Evolutionary conservation across 352 stramenopile genomes (phyloP).

Genomic region (Aphanomyces euteiches): DNA sequence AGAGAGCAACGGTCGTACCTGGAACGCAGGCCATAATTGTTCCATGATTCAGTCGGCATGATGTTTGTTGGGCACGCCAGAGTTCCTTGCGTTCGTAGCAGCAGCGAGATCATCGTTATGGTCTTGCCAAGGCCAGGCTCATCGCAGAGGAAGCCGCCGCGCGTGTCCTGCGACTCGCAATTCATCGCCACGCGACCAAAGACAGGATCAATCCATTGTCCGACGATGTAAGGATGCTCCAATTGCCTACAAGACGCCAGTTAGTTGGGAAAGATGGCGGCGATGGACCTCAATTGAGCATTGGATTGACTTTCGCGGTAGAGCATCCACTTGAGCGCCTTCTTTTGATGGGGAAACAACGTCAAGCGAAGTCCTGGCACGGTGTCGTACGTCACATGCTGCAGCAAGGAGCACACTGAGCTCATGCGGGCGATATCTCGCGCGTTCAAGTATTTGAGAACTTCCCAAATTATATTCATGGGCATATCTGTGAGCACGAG

Average conservation of each 20-base stretch:
- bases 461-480: conserved; percentile 47
- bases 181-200: neutral
- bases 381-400: conserved; percentile 79
- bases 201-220: conserved; percentile 6
- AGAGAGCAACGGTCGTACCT: conserved; percentile 2
- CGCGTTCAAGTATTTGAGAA: conserved; percentile 61
- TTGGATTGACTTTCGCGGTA: conserved; percentile 49
- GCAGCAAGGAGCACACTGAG: conserved; percentile 64
- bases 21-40: conserved; percentile 11
- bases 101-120: conserved; percentile 78
- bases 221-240: conserved; percentile 20
- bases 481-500: conserved; percentile 68
- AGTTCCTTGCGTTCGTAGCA: conserved; percentile 73
- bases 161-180: conserved; percentile 39
- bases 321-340: conserved; percentile 76
- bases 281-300: neutral
- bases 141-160: conserved; percentile 77
- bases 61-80: conserved; percentile 9
- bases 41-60: neutral
- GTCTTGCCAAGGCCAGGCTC: conserved; percentile 83
- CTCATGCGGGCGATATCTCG: conserved; percentile 57
- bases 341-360: conserved; percentile 69
- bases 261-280: neutral
- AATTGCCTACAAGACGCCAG: neutral
- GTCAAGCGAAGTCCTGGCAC: conserved; percentile 67